phyloP scores from a whole-genome alignment of 352 stramenopile species.

The Elongisporangium undulatum region DNA sequence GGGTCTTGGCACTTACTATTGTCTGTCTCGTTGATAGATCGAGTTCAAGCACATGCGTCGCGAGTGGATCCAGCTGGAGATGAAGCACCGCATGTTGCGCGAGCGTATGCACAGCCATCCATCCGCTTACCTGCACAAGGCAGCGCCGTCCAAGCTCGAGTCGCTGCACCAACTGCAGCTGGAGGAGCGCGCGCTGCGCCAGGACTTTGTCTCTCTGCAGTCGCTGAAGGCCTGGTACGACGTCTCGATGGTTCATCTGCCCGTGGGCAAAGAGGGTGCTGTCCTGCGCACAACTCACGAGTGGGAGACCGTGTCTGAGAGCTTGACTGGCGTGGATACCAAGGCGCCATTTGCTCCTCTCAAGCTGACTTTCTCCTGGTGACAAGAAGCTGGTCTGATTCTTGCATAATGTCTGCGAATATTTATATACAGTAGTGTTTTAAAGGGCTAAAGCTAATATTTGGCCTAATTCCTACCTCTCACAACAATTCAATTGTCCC shows the following conservation, averaged over 20 bases:
- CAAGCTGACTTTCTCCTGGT: too few relatives aligned
- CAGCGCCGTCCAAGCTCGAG: conserved; percentile 1
- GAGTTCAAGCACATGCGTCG: conserved; percentile 22
- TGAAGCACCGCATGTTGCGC: conserved; percentile 16
- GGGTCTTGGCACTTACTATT: not conserved
- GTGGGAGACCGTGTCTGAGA: conserved; percentile 9
- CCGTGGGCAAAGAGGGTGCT: conserved; percentile 21
- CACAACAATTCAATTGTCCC: too few relatives aligned
- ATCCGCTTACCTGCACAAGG: not conserved
- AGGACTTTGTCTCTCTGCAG: conserved; percentile 19
- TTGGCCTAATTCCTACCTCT: too few relatives aligned
- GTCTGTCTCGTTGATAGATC: conserved; percentile 10
- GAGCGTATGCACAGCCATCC: not conserved
- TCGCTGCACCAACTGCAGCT: conserved; percentile 14
- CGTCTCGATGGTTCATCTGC: conserved; percentile 33
- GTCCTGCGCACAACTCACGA: conserved; percentile 21
- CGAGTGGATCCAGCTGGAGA: conserved; percentile 24
- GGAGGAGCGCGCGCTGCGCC: conserved; percentile 19
- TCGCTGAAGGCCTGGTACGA: conserved; percentile 15
- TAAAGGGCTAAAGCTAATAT: too few relatives aligned
- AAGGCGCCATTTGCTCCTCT: too few relatives aligned
- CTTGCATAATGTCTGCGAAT: too few relatives aligned
- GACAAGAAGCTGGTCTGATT: too few relatives aligned
- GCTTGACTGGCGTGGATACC: too few relatives aligned
- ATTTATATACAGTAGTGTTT: too few relatives aligned